Evolutionary conservation across 306 rosid species (phyloP).

Genomic region (Ormosia semicastrata): DNA sequence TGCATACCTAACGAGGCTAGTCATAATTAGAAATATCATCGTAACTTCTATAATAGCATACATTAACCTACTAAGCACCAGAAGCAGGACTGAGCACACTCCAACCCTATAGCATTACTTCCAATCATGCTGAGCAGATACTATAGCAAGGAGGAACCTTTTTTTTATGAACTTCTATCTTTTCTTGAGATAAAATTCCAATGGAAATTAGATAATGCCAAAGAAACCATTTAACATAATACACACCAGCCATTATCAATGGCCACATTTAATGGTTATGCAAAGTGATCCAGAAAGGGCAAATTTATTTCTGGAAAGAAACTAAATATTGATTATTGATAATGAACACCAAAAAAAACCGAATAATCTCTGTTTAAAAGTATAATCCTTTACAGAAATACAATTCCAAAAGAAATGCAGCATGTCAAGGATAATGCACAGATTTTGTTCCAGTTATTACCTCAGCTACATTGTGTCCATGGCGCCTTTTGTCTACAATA

Average conservation of each 20-base stretch:
- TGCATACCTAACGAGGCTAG: background rate
- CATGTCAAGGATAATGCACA: background rate
- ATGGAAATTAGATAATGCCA: background rate
- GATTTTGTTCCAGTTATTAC: constrained; percentile 37
- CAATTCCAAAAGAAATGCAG: constrained; percentile 13
- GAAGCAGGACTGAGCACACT: background rate
- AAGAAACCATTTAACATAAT: background rate
- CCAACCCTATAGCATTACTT: background rate
- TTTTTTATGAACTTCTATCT: background rate
- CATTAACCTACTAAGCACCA: background rate
- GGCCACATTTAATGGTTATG: background rate
- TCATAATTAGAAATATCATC: background rate
- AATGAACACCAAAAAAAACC: background rate
- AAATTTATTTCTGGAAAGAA: background rate
- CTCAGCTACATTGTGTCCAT: constrained; percentile 95
- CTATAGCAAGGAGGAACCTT: background rate
- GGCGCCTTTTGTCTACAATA: constrained; percentile 95
- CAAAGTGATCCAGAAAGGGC: background rate
- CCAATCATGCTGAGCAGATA: background rate
- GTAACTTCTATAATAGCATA: background rate
- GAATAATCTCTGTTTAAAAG: background rate
- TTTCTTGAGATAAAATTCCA: background rate
- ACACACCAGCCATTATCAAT: background rate
- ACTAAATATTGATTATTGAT: background rate
- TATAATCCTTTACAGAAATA: background rate